These are phyloP conservation scores for Cryptococcus jaspeensis DNA, from an alignment of 1,284 basidiomycete species.

Conservation along the genomic window DNA sequence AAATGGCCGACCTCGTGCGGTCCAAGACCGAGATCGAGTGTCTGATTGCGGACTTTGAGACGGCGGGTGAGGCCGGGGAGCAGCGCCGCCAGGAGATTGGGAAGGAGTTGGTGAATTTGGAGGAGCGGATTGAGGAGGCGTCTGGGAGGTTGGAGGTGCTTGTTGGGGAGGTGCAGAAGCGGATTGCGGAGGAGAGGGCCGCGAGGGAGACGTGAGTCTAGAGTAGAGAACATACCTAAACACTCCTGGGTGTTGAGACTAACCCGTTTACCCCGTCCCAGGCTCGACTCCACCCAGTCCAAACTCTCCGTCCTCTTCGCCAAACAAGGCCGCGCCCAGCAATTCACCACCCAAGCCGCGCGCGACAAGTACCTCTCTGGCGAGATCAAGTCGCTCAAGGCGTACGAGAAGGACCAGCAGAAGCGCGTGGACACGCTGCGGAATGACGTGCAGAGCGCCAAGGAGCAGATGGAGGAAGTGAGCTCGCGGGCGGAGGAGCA, in stretches of 20 bases:
- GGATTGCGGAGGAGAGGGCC: conserved; percentile 60
- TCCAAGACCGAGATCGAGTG: conserved; percentile 78
- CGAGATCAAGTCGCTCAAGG: conserved; percentile 69
- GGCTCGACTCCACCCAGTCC: conserved; percentile 69
- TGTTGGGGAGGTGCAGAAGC: conserved; percentile 65
- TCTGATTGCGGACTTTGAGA: conserved; percentile 73
- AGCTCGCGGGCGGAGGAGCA: conserved; percentile 64
- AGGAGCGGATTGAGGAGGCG: conserved; percentile 62
- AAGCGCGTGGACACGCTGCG: conserved; percentile 64
- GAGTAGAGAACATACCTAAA: no score
- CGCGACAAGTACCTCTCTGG: conserved; percentile 73
- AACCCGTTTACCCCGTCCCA: conserved; percentile 19
- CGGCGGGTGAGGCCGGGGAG: conserved; percentile 65
- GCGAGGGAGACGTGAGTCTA: conserved; percentile 59
- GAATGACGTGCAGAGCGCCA: conserved; percentile 72
- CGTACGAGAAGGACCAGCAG: conserved; percentile 61
- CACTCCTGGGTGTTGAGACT: background rate
- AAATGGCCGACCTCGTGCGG: conserved; percentile 65
- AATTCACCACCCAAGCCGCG: conserved; percentile 78
- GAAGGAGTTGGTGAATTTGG: conserved; percentile 64
- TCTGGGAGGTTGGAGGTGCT: conserved; percentile 64
- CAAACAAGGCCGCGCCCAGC: conserved; percentile 81
- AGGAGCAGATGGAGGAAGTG: conserved; percentile 65
- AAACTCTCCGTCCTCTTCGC: conserved; percentile 71
- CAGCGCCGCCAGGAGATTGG: conserved; percentile 57